A percentile compares a stretch with the other conserved stretches of the same genome.
These are phyloP conservation scores for Fusarium torreyae DNA, from an alignment of 2,329 filamentous ascomycete genomes.

Conservation along the genomic window DNA sequence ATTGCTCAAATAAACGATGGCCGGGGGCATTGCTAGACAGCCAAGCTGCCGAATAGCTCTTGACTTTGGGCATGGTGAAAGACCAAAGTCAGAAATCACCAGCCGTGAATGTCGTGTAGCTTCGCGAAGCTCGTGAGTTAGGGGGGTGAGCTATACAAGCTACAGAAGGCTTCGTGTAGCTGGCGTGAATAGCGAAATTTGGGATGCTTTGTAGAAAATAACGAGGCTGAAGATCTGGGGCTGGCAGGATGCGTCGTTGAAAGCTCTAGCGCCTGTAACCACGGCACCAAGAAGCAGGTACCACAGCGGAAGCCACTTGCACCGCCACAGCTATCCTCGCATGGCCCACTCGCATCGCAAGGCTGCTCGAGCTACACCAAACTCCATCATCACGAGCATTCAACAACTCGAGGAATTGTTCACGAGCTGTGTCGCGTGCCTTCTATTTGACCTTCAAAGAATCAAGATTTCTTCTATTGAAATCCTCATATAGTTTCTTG, in stretches of 20 bases:
- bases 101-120: conserved; percentile 6
- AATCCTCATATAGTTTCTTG: neutral
- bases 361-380: conserved; percentile 33
- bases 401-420: conserved; percentile 3
- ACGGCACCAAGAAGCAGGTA: conserved; percentile 20
- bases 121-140: conserved; percentile 34
- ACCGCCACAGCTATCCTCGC: conserved; percentile 22
- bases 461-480: neutral
- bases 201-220: conserved; percentile 36
- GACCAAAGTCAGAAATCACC: conserved; percentile 17
- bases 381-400: conserved; percentile 27
- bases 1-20: conserved; percentile 79
- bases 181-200: conserved; percentile 15
- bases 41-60: conserved; percentile 89
- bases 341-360: conserved; percentile 29
- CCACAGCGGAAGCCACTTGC: conserved; percentile 26
- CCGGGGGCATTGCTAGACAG: conserved; percentile 84
- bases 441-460: neutral
- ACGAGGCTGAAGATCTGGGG: conserved; percentile 43
- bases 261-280: conserved; percentile 34
- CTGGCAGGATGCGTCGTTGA: conserved; percentile 30
- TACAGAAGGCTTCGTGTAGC: conserved; percentile 1
- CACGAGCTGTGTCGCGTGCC: conserved; percentile 3
- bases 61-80: conserved; percentile 83
- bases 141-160: neutral